Conservation (phyloP, 176 grass and related monocot genomes). For the Lolium perenne region DNA sequence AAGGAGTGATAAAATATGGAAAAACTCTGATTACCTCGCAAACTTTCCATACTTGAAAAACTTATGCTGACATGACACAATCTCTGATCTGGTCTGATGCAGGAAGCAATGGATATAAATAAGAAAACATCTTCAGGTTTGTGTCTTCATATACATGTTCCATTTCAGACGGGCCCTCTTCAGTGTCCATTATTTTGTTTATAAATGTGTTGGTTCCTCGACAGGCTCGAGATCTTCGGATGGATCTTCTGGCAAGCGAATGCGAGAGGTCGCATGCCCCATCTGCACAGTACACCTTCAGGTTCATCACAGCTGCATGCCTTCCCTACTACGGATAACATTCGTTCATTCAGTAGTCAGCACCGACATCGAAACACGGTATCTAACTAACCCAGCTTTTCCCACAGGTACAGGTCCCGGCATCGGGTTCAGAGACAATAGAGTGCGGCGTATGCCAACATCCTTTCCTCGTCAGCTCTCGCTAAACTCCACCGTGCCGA, state of each 20-base stretch:
- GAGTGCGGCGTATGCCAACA: slow-evolving; percentile 94
- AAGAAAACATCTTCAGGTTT: slow-evolving; percentile 86
- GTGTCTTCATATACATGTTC: neutral
- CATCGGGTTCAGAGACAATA: slow-evolving; percentile 88
- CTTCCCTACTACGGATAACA: neutral
- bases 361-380: neutral
- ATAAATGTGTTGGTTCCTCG: slow-evolving; percentile 21
- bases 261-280: slow-evolving; percentile 92
- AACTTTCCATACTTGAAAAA: neutral
- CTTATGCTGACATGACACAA: slow-evolving; percentile 14
- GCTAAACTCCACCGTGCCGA: neutral
- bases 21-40: neutral
- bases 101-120: slow-evolving; percentile 99
- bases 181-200: neutral
- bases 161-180: neutral
- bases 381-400: slow-evolving; percentile 24
- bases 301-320: slow-evolving; percentile 34
- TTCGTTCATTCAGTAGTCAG: fast-evolving
- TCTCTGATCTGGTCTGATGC: slow-evolving; percentile 41
- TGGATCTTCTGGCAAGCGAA: slow-evolving; percentile 73
- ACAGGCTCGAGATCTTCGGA: slow-evolving; percentile 63
- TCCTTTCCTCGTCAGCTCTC: slow-evolving; percentile 94
- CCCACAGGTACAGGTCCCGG: slow-evolving; percentile 80
- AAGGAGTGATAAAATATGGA: too few relatives aligned
- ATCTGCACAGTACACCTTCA: slow-evolving; percentile 95